phyloP scores from a whole-genome alignment of 2,329 filamentous ascomycete genomes.

The Colletotrichum lupini region DNA sequence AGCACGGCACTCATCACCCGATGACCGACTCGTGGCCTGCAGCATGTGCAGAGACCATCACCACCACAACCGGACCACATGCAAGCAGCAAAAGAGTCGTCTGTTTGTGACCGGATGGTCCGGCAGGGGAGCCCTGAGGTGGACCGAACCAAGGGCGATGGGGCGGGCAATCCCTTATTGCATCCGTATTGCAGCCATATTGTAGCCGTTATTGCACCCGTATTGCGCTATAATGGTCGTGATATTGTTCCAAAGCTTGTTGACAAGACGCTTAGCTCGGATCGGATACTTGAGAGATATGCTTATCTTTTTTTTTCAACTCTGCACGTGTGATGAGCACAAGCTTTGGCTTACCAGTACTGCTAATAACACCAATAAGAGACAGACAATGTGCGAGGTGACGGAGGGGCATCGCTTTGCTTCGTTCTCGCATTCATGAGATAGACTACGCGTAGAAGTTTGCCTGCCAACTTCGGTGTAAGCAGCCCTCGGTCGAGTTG shows the following conservation, averaged over 20 bases:
- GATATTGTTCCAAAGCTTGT: background rate
- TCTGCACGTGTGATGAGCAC: background rate
- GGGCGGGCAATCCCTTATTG: constrained; percentile 1
- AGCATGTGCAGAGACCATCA: constrained; percentile 4
- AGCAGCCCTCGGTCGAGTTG: background rate
- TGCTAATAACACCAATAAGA: background rate
- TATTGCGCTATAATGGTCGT: constrained; percentile 5
- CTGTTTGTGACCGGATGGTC: background rate
- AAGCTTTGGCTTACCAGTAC: background rate
- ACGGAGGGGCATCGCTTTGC: background rate
- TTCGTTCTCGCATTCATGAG: background rate
- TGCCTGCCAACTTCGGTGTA: constrained; percentile 13
- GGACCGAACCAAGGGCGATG: constrained; percentile 3
- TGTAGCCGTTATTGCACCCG: background rate
- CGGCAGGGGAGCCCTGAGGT: background rate
- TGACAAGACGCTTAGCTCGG: background rate
- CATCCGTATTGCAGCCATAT: constrained; percentile 5
- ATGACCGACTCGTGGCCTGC: constrained; percentile 19
- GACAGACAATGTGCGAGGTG: background rate
- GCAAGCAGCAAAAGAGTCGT: background rate
- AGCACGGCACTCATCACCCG: background rate
- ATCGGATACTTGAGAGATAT: constrained; percentile 7
- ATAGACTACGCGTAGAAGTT: too few species aligned
- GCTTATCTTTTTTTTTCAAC: constrained; percentile 3
- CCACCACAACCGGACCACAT: background rate